A percentile compares a stretch with the other conserved stretches of the same genome.
phyloP scores from a whole-genome alignment of 2,329 filamentous ascomycete species.

The Colletotrichum spinosum region DNA sequence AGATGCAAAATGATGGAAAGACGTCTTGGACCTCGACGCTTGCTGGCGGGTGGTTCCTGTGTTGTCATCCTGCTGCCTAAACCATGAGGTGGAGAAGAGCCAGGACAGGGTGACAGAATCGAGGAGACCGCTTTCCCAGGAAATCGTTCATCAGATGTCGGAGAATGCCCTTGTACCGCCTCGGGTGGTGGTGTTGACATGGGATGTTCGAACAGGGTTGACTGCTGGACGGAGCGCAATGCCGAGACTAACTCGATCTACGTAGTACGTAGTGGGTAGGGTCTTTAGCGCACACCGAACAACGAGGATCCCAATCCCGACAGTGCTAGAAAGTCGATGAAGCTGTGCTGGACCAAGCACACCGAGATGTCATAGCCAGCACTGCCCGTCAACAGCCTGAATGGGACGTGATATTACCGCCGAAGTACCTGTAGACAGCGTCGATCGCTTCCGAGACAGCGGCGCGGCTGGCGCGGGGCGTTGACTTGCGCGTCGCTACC shows the following conservation, averaged over 20 bases:
- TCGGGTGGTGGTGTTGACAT: conserved; percentile 4
- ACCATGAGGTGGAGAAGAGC: conserved; percentile 17
- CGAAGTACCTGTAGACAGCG: background rate
- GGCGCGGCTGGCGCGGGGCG: background rate
- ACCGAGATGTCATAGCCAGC: no score
- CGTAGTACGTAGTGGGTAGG: no score
- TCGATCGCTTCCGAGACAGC: background rate
- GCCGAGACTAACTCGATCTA: conserved; percentile 36
- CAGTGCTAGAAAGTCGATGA: background rate
- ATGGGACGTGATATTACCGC: conserved; percentile 18
- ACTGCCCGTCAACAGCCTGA: conserved; percentile 21
- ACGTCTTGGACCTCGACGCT: conserved; percentile 8
- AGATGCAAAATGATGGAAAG: background rate
- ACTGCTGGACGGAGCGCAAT: conserved; percentile 37
- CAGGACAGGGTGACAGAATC: conserved; percentile 22
- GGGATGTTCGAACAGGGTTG: conserved; percentile 19
- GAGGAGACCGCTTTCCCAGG: conserved; percentile 22
- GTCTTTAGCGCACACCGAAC: no score
- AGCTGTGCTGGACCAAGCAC: background rate
- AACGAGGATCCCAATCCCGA: conserved; percentile 18
- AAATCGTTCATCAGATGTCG: conserved; percentile 29
- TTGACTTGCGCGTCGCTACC: conserved; percentile 1
- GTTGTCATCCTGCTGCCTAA: conserved; percentile 35
- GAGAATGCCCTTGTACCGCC: conserved; percentile 18
- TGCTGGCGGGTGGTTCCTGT: conserved; percentile 6